Conservation (phyloP, 805 yeast genomes). For the Ogataea chonburiensis region DNA sequence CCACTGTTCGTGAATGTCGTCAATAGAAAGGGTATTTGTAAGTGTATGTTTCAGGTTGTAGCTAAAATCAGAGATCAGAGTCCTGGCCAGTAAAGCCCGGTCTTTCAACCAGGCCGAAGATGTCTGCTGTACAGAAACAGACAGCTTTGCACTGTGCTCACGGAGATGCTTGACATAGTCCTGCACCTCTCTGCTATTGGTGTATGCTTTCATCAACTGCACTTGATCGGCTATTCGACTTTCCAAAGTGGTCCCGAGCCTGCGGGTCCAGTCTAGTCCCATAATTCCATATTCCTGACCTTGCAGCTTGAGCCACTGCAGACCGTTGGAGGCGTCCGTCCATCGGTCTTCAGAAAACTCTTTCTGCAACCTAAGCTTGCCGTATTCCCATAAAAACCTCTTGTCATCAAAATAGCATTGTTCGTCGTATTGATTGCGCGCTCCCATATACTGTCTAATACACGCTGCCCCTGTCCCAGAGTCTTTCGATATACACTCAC, state of each 20-base stretch:
- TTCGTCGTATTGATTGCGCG: constrained; percentile 11
- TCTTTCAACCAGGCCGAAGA: too few relatives aligned
- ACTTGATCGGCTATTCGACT: not conserved
- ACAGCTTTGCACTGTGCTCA: too few relatives aligned
- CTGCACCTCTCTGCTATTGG: too few relatives aligned
- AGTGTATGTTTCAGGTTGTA: too few relatives aligned
- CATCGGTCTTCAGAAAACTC: not conserved
- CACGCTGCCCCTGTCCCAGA: constrained; percentile 12
- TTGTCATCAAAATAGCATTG: constrained; percentile 15
- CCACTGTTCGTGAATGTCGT: too few relatives aligned
- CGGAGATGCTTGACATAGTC: too few relatives aligned
- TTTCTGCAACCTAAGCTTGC: constrained; percentile 5
- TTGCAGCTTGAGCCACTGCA: constrained; percentile 1
- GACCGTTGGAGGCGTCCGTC: not conserved
- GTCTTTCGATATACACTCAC: constrained; percentile 9
- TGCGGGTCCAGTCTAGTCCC: constrained; percentile 7
- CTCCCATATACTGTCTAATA: constrained; percentile 11
- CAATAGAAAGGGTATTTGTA: too few relatives aligned
- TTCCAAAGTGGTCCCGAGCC: constrained; percentile 1
- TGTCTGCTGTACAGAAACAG: not conserved
- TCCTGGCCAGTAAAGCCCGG: too few relatives aligned
- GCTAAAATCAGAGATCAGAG: too few relatives aligned
- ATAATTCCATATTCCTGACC: constrained; percentile 1
- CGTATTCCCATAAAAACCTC: constrained; percentile 5
- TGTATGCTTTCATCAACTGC: not conserved